Percentiles rank a stretch among this genome's conserved stretches.
phyloP scores from a whole-genome alignment of 2,329 filamentous ascomycete species.

The Trichoderma citrinoviride region DNA sequence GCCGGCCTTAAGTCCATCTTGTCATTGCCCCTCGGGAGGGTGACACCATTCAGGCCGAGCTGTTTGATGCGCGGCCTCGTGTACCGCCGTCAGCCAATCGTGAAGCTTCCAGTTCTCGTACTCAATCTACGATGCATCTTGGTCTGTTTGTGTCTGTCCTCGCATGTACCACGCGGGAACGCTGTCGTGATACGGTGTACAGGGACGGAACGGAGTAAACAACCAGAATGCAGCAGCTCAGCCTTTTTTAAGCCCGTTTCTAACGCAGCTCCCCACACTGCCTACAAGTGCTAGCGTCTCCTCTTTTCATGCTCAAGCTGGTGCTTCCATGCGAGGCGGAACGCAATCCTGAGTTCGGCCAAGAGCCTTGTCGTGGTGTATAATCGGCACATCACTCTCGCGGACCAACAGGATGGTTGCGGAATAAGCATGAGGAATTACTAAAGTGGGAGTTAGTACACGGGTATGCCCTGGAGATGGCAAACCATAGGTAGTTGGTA shows the following conservation, averaged over 20 bases:
- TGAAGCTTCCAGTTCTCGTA: not conserved
- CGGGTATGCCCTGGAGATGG: not conserved
- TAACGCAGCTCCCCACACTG: conserved; percentile 4
- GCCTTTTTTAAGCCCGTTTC: not conserved
- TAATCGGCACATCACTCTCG: not conserved
- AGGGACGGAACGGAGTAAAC: not conserved
- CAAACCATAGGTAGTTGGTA: not conserved
- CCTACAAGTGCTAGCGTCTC: conserved; percentile 8
- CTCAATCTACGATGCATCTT: not conserved
- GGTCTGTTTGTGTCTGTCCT: not conserved
- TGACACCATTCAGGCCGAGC: not conserved
- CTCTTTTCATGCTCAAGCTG: not conserved
- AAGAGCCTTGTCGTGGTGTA: not conserved
- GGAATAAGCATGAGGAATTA: not conserved
- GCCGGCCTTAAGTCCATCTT: too few relatives aligned
- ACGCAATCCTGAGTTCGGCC: conserved; percentile 10
- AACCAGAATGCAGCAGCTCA: not conserved
- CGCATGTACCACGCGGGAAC: not conserved
- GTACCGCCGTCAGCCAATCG: not conserved
- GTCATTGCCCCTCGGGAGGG: not conserved
- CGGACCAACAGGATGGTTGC: not conserved
- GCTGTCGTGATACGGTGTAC: not conserved
- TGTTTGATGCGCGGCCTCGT: not conserved
- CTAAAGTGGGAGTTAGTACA: not conserved
- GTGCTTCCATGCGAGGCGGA: not conserved